These are phyloP conservation scores for Solanum stenotomum DNA, from an alignment of 257 asterid species.

Conservation along the genomic window DNA sequence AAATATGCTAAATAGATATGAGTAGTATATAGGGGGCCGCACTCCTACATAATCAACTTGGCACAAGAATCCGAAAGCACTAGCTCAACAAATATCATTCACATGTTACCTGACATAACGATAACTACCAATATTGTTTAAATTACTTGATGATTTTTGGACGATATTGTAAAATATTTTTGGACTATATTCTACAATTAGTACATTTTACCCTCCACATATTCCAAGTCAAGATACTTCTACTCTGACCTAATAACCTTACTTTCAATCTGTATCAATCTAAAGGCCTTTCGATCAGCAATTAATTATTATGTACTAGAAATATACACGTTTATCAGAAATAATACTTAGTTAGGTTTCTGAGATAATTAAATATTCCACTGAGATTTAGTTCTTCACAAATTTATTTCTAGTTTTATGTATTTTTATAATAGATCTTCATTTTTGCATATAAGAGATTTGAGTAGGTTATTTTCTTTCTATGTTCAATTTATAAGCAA, in stretches of 20 bases:
- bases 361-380: background rate
- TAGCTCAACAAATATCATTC: slow-evolving; percentile 1
- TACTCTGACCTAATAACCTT: background rate
- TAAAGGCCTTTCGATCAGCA: background rate
- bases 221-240: background rate
- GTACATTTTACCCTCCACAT: background rate
- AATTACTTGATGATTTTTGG: background rate
- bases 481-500: background rate
- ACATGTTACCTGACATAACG: background rate
- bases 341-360: background rate
- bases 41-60: slow-evolving; percentile 1
- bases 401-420: background rate
- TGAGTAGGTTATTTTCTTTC: background rate
- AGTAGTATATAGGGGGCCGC: background rate
- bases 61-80: background rate
- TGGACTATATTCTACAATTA: background rate
- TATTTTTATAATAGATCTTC: background rate
- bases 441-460: background rate
- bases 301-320: background rate
- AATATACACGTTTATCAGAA: background rate
- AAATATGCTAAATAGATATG: slow-evolving; percentile 4
- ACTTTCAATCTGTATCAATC: background rate
- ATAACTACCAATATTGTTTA: background rate
- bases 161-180: background rate
- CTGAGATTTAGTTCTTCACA: background rate